phyloP scores from a whole-genome alignment of 2,329 filamentous ascomycete genomes.

The Epichloe gansuensis region DNA sequence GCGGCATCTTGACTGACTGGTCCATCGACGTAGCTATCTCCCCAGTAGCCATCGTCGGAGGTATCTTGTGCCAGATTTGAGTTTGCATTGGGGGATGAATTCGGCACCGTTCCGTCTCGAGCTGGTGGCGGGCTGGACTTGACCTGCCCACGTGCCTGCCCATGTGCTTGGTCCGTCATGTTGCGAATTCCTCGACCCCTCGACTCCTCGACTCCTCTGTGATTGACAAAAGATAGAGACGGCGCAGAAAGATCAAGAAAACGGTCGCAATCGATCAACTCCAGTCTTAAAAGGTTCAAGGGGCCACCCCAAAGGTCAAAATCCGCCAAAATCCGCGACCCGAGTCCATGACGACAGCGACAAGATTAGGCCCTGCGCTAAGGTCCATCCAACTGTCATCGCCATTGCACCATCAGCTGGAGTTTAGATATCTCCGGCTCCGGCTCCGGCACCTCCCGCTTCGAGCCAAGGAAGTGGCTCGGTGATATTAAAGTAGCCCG shows the following conservation, averaged over 20 bases:
- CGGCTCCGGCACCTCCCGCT: background rate
- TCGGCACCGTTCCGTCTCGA: background rate
- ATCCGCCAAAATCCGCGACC: background rate
- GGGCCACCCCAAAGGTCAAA: background rate
- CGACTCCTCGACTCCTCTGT: too few species aligned
- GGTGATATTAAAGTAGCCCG: too few species aligned
- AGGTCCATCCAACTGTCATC: background rate
- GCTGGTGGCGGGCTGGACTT: background rate
- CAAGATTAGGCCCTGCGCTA: background rate
- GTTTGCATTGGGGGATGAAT: background rate
- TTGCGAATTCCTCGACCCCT: background rate
- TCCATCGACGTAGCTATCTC: slow-evolving; percentile 12
- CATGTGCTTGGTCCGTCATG: background rate
- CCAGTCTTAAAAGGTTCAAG: background rate
- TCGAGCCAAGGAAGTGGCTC: background rate
- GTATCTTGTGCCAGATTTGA: background rate
- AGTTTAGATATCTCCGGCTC: slow-evolving; percentile 1
- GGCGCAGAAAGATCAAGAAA: too few species aligned
- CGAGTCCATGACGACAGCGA: background rate
- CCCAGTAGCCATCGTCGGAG: slow-evolving; percentile 14
- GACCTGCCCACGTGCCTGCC: background rate
- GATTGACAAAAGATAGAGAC: too few species aligned
- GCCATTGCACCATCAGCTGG: slow-evolving; percentile 1
- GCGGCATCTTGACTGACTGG: slow-evolving; percentile 9
- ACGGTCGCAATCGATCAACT: too few species aligned